These are phyloP conservation scores for Rhizopogon salebrosus DNA, from an alignment of 768 basidiomycete genomes.

Conservation along the genomic window DNA sequence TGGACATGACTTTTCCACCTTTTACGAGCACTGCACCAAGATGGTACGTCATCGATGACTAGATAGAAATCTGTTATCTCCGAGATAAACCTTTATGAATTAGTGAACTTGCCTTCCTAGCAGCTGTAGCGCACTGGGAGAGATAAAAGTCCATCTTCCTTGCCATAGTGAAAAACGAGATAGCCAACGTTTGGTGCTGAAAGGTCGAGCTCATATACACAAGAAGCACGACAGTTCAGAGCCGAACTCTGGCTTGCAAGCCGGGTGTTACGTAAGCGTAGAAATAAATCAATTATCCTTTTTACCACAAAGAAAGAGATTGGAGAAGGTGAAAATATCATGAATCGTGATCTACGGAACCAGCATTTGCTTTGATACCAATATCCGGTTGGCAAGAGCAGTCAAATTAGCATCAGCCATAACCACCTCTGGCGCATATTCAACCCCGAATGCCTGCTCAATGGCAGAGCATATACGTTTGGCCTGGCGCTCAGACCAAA, in stretches of 20 bases:
- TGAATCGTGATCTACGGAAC: slow-evolving; percentile 11
- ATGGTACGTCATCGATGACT: slow-evolving; percentile 43
- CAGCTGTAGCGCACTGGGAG: slow-evolving; percentile 44
- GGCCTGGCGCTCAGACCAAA: slow-evolving; percentile 90
- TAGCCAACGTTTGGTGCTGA: too few species aligned
- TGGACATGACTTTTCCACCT: slow-evolving; percentile 50
- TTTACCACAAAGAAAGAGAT: too few species aligned
- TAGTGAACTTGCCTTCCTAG: slow-evolving; percentile 31
- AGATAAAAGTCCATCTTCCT: slow-evolving; percentile 48
- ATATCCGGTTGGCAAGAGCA: slow-evolving; percentile 77
- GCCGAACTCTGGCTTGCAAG: too few species aligned
- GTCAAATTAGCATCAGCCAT: slow-evolving; percentile 91
- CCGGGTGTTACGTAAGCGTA: neutral
- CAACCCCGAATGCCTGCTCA: slow-evolving; percentile 79
- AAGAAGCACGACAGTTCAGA: too few species aligned
- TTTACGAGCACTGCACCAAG: slow-evolving; percentile 43
- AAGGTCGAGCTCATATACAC: too few species aligned
- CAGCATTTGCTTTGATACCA: slow-evolving; percentile 66
- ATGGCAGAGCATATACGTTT: slow-evolving; percentile 80
- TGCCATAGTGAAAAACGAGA: slow-evolving; percentile 6
- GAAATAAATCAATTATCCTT: too few species aligned
- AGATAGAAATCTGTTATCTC: neutral
- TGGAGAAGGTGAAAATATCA: neutral
- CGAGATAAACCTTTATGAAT: neutral
- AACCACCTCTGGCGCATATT: slow-evolving; percentile 85